phyloP scores from a whole-genome alignment of 257 asterid species.

The Datura wrightii region DNA sequence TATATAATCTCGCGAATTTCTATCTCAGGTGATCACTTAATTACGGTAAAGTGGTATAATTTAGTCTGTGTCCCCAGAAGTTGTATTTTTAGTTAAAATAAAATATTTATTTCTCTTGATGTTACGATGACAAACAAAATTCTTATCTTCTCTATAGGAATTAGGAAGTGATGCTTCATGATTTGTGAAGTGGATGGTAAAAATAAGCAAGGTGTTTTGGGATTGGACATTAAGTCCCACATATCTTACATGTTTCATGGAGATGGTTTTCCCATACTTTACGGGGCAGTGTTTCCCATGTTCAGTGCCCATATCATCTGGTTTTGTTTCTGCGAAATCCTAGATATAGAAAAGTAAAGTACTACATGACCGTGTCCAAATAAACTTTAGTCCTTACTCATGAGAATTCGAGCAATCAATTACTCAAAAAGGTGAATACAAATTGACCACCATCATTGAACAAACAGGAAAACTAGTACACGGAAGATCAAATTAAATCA shows the following conservation, averaged over 20 bases:
- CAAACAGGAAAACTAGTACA: constrained; percentile 10
- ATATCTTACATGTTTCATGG: constrained; percentile 31
- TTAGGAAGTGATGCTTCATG: neutral
- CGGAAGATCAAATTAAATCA: constrained; percentile 8
- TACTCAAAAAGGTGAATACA: constrained; percentile 19
- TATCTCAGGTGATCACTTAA: too few relatives aligned
- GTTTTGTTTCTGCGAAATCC: constrained; percentile 42
- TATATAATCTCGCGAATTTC: too few relatives aligned
- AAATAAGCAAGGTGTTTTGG: neutral
- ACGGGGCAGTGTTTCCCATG: constrained; percentile 86
- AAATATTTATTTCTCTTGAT: neutral
- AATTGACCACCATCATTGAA: neutral
- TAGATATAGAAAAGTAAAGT: constrained; percentile 31
- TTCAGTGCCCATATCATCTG: constrained; percentile 48
- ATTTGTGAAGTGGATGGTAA: neutral
- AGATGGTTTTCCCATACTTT: constrained; percentile 71
- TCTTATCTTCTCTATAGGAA: neutral
- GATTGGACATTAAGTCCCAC: constrained; percentile 15
- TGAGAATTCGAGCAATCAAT: constrained; percentile 23
- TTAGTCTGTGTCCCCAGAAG: too few relatives aligned
- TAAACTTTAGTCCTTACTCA: neutral
- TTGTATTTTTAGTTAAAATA: neutral
- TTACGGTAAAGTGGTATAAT: too few relatives aligned
- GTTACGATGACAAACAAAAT: neutral
- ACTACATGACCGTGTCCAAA: neutral